These are phyloP conservation scores for Cystofilobasidium ferigula DNA, from an alignment of 768 basidiomycete genomes.

Conservation along the genomic window DNA sequence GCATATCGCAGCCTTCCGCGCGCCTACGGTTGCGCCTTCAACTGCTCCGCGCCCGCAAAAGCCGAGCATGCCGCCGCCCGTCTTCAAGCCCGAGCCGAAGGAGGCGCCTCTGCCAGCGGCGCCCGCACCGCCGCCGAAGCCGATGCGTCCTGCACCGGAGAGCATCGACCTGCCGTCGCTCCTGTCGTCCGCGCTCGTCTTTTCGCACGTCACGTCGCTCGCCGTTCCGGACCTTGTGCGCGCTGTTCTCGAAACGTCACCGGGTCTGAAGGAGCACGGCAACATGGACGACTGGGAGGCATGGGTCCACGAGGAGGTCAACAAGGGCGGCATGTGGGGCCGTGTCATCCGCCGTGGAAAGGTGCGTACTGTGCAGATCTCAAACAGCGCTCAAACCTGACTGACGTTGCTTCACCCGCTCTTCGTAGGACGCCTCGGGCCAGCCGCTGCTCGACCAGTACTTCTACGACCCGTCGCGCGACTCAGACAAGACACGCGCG, in stretches of 20 bases:
- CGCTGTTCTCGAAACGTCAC: slow-evolving; percentile 9
- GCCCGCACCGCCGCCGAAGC: neutral
- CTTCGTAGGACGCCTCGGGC: slow-evolving; percentile 21
- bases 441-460: slow-evolving; percentile 20
- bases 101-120: neutral
- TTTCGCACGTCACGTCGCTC: slow-evolving; percentile 20
- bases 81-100: slow-evolving; percentile 3
- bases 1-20: neutral
- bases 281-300: slow-evolving; percentile 16
- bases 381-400: neutral
- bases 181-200: slow-evolving; percentile 24
- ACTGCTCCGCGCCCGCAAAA: no score
- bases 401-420: neutral
- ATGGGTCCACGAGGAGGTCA: slow-evolving; percentile 14
- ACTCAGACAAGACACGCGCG: slow-evolving; percentile 9
- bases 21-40: no score
- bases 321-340: slow-evolving; percentile 19
- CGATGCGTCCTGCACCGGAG: slow-evolving; percentile 8
- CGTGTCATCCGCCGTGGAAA: slow-evolving; percentile 20
- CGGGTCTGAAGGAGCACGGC: neutral
- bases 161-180: slow-evolving; percentile 17
- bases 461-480: slow-evolving; percentile 23
- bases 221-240: slow-evolving; percentile 14
- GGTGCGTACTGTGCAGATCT: neutral
- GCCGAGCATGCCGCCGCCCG: neutral